Evolutionary conservation across 2,329 filamentous ascomycete species (phyloP).

Genomic region (Diaporthe batatas): DNA sequence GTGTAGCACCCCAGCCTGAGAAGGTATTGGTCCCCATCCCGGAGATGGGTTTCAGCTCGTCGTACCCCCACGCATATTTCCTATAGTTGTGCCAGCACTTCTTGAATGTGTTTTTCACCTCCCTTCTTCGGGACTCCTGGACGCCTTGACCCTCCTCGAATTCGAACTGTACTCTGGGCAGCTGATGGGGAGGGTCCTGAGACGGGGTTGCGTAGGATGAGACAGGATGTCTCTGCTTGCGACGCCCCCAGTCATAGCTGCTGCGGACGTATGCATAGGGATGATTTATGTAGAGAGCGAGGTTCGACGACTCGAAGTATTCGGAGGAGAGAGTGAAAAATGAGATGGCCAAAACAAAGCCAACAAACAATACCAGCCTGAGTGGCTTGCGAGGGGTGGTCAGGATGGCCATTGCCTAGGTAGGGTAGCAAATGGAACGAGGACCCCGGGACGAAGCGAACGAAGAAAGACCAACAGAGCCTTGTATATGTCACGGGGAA

Average conservation of each 20-base stretch:
- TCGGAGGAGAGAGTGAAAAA: constrained; percentile 41
- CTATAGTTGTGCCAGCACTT: constrained; percentile 67
- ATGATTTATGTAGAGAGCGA: constrained; percentile 23
- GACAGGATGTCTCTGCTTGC: constrained; percentile 45
- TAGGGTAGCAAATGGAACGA: constrained; percentile 15
- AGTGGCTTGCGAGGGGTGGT: constrained; percentile 36
- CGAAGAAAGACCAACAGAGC: constrained; percentile 5
- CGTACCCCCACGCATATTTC: constrained; percentile 67
- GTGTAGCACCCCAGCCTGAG: constrained; percentile 69
- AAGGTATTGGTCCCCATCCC: constrained; percentile 61
- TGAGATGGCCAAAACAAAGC: constrained; percentile 40
- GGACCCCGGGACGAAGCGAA: constrained; percentile 1
- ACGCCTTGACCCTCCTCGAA: constrained; percentile 49
- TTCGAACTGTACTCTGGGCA: constrained; percentile 60
- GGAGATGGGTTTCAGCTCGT: constrained; percentile 67
- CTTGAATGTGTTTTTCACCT: constrained; percentile 56
- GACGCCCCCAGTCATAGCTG: constrained; percentile 50
- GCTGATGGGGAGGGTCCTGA: constrained; percentile 48
- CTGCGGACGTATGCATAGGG: constrained; percentile 46
- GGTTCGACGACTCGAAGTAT: constrained; percentile 43
- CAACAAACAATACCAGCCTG: constrained; percentile 32
- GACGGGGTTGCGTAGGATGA: constrained; percentile 49
- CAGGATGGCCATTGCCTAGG: constrained; percentile 36
- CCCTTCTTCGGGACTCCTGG: constrained; percentile 52
- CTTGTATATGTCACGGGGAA: not conserved